These are phyloP conservation scores for Thielaviopsis ethacetica DNA, from an alignment of 2,329 filamentous ascomycete genomes.

Conservation along the genomic window DNA sequence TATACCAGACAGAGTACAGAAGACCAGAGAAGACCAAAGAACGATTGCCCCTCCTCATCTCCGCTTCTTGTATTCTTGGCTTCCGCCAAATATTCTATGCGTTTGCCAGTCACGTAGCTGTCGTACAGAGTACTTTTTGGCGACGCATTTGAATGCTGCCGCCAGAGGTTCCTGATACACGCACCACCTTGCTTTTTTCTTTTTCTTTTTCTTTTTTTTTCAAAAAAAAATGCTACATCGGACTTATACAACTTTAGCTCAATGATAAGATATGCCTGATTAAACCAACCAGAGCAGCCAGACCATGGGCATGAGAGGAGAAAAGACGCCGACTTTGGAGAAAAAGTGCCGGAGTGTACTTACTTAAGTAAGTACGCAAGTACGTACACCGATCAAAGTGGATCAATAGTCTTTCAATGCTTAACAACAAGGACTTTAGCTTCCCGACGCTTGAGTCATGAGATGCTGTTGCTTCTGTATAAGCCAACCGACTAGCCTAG, in stretches of 20 bases:
- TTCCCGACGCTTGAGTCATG: neutral
- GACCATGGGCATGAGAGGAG: neutral
- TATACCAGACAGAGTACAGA: too few species aligned
- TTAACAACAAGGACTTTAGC: too few species aligned
- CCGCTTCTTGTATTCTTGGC: neutral
- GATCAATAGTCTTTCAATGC: too few species aligned
- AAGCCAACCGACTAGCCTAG: neutral
- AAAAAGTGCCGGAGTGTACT: too few species aligned
- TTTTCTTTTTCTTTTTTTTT: too few species aligned
- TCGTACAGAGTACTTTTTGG: neutral
- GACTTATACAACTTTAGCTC: neutral
- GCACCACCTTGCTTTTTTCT: neutral
- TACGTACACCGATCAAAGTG: too few species aligned
- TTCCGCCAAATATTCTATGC: neutral
- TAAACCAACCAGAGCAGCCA: neutral
- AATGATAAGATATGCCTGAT: neutral
- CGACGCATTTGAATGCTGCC: neutral
- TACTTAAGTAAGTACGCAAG: too few species aligned
- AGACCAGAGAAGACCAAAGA: neutral
- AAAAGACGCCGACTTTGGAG: too few species aligned
- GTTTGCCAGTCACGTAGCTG: neutral
- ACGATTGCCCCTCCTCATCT: neutral
- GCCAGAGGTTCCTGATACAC: neutral
- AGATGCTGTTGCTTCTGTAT: neutral
- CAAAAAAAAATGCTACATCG: too few species aligned